Conservation (phyloP, 257 asterid genomes). For the Gentiana macrophylla region DNA sequence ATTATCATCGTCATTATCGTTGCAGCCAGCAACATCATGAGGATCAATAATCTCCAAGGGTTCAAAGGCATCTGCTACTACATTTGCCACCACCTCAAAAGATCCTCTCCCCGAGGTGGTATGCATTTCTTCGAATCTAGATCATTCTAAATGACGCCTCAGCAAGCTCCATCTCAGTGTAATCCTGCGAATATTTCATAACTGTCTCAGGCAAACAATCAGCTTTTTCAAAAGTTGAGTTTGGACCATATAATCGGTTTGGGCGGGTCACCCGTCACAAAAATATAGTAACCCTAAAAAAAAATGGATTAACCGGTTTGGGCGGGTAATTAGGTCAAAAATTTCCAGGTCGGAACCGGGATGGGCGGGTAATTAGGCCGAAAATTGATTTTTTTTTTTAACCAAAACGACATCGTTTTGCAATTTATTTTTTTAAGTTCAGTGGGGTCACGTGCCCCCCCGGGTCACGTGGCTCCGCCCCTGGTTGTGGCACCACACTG, state of each 20-base stretch:
- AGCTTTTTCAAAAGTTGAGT: background rate
- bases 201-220: background rate
- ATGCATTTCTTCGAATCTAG: constrained; percentile 48
- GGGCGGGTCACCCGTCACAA: too few relatives aligned
- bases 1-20: constrained; percentile 35
- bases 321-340: too few relatives aligned
- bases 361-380: too few relatives aligned
- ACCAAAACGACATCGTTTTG: too few relatives aligned
- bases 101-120: constrained; percentile 41
- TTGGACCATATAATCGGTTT: background rate
- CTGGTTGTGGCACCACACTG: too few relatives aligned
- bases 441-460: too few relatives aligned
- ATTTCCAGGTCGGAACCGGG: too few relatives aligned
- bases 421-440: too few relatives aligned
- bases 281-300: background rate
- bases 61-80: constrained; percentile 36
- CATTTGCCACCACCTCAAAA: constrained; percentile 29
- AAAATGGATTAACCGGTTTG: too few relatives aligned
- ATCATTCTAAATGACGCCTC: constrained; percentile 56
- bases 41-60: constrained; percentile 37
- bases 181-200: constrained; percentile 38
- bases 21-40: constrained; percentile 31
- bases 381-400: too few relatives aligned
- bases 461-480: too few relatives aligned
- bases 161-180: constrained; percentile 57